Evolutionary conservation across 2,329 filamentous ascomycete genomes (phyloP).

Genomic region (Fusarium nygamai): DNA sequence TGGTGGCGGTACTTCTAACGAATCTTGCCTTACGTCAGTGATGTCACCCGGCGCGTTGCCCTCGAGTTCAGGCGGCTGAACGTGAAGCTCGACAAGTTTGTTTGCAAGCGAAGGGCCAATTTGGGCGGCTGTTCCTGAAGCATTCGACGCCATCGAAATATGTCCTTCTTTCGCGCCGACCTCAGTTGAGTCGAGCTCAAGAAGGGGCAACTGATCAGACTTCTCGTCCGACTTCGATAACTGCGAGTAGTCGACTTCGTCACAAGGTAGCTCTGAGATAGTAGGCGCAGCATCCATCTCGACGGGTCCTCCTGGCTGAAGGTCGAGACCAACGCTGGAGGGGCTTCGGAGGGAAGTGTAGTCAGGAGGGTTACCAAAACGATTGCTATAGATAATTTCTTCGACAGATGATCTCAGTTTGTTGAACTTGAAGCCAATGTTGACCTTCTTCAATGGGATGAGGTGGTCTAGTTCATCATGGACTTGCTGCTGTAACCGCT

Average conservation of each 20-base stretch:
- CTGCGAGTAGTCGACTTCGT: neutral
- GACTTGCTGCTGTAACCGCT: conserved; percentile 34
- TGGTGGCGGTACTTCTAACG: conserved; percentile 7
- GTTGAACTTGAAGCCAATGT: conserved; percentile 39
- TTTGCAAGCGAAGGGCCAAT: neutral
- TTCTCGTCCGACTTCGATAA: neutral
- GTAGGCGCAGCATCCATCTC: conserved; percentile 7
- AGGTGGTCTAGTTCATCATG: conserved; percentile 41
- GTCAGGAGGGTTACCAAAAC: conserved; percentile 23
- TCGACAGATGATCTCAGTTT: conserved; percentile 31
- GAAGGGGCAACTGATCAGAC: neutral
- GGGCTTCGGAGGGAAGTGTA: conserved; percentile 28
- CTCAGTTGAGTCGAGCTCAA: conserved; percentile 29
- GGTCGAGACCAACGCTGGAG: conserved; percentile 14
- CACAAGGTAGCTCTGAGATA: conserved; percentile 26
- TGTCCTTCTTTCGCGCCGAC: neutral
- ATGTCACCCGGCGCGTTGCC: conserved; percentile 8
- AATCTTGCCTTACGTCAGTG: neutral
- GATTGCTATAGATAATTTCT: conserved; percentile 36
- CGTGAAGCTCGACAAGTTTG: conserved; percentile 20
- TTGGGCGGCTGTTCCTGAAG: neutral
- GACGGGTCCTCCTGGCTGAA: neutral
- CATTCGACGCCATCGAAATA: neutral
- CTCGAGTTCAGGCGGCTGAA: conserved; percentile 33
- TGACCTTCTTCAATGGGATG: conserved; percentile 36